These are phyloP conservation scores for Gnaphalium uliginosum DNA, from an alignment of 129 eudicot species.

Conservation along the genomic window DNA sequence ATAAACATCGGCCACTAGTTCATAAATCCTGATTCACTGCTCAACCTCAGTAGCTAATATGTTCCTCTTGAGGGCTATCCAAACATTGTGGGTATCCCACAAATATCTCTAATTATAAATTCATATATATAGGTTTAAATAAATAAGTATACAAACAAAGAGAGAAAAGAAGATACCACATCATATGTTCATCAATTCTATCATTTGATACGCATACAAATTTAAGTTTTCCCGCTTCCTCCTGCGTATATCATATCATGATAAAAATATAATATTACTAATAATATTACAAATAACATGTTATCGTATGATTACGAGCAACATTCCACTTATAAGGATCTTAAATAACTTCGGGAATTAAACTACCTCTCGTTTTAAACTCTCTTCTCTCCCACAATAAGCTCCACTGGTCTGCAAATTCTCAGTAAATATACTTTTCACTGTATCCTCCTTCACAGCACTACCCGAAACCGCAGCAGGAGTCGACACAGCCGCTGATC, in stretches of 20 bases:
- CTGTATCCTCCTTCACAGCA: conserved; percentile 73
- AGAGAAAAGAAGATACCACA: conserved; percentile 63
- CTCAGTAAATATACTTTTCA: conserved; percentile 76
- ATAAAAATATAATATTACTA: not conserved
- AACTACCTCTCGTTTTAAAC: conserved; percentile 81
- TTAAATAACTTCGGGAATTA: not conserved
- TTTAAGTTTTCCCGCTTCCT: conserved; percentile 78
- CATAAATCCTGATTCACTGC: not conserved
- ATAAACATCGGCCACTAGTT: not conserved
- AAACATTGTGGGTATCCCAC: not conserved
- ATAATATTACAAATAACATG: not conserved
- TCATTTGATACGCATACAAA: conserved; percentile 85
- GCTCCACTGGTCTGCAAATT: conserved; percentile 95
- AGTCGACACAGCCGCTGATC: conserved; percentile 30
- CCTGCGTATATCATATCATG: conserved; percentile 46
- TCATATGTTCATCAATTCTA: conserved; percentile 81
- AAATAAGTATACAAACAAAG: conserved; percentile 1
- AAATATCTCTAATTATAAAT: not conserved
- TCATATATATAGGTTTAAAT: not conserved
- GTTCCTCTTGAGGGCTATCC: not conserved
- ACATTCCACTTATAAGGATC: conserved; percentile 9
- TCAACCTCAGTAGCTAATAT: not conserved
- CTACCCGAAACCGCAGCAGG: conserved; percentile 42
- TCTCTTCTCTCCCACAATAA: conserved; percentile 92
- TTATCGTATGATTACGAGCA: not conserved